Conservation (phyloP, 352 stramenopile species). For the Phytophthora tubulina region DNA sequence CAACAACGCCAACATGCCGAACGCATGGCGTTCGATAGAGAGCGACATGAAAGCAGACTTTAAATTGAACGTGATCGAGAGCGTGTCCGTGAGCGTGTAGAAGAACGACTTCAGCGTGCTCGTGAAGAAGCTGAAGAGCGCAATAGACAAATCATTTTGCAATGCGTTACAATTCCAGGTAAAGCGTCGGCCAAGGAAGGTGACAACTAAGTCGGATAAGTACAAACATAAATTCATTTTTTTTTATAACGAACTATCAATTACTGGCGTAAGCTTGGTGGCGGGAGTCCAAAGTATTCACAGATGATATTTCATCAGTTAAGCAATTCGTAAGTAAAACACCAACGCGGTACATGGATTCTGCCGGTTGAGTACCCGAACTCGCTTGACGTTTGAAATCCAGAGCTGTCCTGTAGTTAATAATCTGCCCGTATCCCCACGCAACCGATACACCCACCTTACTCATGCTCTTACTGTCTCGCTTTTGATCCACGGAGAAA, state of each 20-base stretch:
- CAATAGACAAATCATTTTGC: not conserved
- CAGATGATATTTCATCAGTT: conserved; percentile 1
- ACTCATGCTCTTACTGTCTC: conserved; percentile 2
- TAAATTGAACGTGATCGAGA: not conserved
- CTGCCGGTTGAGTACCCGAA: not conserved
- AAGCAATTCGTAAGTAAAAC: not conserved
- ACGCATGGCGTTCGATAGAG: not conserved
- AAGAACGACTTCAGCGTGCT: not conserved
- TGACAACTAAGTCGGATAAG: not conserved
- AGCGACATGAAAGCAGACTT: not conserved
- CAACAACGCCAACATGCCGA: not conserved
- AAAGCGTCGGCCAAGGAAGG: not conserved
- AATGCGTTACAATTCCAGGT: not conserved
- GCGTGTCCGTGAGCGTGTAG: not conserved
- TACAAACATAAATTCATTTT: not conserved
- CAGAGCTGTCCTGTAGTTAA: not conserved
- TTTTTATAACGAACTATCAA: not conserved
- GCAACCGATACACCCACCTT: not conserved
- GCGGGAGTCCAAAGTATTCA: not conserved
- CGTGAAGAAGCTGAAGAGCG: conserved; percentile 1
- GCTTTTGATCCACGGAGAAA: not conserved
- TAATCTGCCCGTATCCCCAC: not conserved
- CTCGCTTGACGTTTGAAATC: conserved; percentile 1
- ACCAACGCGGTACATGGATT: not conserved
- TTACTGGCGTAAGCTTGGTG: not conserved